phyloP scores from a whole-genome alignment of 1,284 basidiomycete genomes.

The Fomitopsis schrenkii region DNA sequence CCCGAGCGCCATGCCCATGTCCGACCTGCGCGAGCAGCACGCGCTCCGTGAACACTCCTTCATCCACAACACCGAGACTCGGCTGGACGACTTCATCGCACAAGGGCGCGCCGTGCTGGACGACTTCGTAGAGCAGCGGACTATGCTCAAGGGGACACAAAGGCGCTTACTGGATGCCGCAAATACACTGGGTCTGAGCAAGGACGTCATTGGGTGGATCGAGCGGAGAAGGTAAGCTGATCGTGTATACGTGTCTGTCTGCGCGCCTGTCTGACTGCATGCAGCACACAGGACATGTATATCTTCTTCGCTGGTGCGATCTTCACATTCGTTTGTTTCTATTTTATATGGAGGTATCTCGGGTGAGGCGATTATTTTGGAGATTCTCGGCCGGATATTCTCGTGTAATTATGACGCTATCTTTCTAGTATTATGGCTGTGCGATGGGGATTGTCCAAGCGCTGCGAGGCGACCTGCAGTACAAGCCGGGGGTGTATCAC shows the following conservation, averaged over 20 bases:
- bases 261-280: background rate
- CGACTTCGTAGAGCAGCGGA: constrained; percentile 87
- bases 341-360: constrained; percentile 84
- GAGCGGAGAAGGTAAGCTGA: constrained; percentile 74
- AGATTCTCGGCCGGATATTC: background rate
- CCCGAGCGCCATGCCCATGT: constrained; percentile 50
- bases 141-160: constrained; percentile 89
- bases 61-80: constrained; percentile 73
- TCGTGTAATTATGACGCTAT: background rate
- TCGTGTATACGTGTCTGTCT: background rate
- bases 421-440: background rate
- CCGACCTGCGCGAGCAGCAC: constrained; percentile 63
- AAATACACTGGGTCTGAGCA: constrained; percentile 87
- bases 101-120: constrained; percentile 89
- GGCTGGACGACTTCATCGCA: constrained; percentile 85
- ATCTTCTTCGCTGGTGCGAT: constrained; percentile 82
- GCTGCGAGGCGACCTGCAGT: too few species aligned
- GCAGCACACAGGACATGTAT: constrained; percentile 88
- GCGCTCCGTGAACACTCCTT: constrained; percentile 87
- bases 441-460: too few species aligned
- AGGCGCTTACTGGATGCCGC: constrained; percentile 81
- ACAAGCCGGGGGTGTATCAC: too few species aligned
- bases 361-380: constrained; percentile 40
- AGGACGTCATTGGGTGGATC: constrained; percentile 94
- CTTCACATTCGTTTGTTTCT: constrained; percentile 91